A percentile compares a stretch with the other conserved stretches of the same genome.
Evolutionary conservation across 139 green algal genomes (phyloP).

Genomic region (Tetradesmus lagerheimii): DNA sequence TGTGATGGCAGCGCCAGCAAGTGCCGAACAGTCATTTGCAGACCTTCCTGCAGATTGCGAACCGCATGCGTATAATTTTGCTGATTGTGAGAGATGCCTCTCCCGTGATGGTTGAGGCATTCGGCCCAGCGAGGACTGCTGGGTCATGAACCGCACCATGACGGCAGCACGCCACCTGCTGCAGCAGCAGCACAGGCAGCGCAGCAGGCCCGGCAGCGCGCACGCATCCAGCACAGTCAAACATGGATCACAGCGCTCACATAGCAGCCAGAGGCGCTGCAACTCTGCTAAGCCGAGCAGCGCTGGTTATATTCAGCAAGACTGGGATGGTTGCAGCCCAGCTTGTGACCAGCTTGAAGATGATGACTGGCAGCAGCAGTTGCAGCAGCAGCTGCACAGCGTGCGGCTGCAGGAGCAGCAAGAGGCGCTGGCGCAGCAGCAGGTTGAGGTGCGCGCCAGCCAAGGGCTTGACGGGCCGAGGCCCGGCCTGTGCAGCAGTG

Average conservation of each 20-base stretch:
- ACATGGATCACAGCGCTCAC: not conserved
- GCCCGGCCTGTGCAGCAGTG: constrained; percentile 20
- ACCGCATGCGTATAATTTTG: no score
- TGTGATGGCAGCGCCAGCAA: no score
- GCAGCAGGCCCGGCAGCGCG: not conserved
- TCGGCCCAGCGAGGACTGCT: constrained; percentile 4
- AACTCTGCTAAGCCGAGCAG: not conserved
- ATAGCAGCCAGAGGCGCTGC: not conserved
- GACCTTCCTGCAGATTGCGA: no score
- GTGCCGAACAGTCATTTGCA: no score
- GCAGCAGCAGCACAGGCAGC: constrained; percentile 10
- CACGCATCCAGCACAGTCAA: not conserved
- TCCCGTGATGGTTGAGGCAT: not conserved
- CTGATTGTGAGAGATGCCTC: no score
- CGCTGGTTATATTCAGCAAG: not conserved
- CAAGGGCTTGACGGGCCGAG: constrained; percentile 12
- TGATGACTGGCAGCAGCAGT: not conserved
- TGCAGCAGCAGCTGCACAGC: not conserved
- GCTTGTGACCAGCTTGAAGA: not conserved
- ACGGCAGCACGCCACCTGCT: constrained; percentile 17
- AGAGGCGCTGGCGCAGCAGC: not conserved
- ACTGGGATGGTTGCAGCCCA: no score
- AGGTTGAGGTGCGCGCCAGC: not conserved
- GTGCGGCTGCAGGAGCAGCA: constrained; percentile 25
- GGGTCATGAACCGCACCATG: constrained; percentile 12